Evolutionary conservation across 768 basidiomycete genomes (phyloP).

Genomic region (Tulasnella calospora): DNA sequence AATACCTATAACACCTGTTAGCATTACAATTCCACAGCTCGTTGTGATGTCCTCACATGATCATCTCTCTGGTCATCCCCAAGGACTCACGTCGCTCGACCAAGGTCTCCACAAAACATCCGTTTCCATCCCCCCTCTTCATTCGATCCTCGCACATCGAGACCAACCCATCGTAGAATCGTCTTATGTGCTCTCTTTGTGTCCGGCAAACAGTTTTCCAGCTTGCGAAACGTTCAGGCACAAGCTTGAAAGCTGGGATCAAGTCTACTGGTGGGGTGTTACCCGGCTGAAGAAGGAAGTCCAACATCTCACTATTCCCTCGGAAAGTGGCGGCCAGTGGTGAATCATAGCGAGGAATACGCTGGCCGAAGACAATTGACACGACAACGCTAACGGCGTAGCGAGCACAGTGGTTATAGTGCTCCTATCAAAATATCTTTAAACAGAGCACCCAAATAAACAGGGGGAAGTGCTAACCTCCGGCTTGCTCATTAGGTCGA

Average conservation of each 20-base stretch:
- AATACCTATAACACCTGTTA: not conserved
- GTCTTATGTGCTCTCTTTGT: conserved; percentile 20
- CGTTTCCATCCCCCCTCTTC: conserved; percentile 33
- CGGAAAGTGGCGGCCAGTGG: conserved; percentile 2
- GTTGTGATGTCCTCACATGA: not conserved
- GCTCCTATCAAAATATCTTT: not conserved
- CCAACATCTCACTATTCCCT: conserved; percentile 4
- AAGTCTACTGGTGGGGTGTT: conserved; percentile 21
- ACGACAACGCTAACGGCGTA: conserved; percentile 7
- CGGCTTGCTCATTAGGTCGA: conserved; percentile 34
- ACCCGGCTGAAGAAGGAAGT: not conserved
- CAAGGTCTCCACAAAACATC: conserved; percentile 37
- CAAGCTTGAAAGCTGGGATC: conserved; percentile 12
- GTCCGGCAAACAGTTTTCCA: conserved; percentile 25
- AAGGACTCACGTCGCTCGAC: conserved; percentile 31
- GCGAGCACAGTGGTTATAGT: conserved; percentile 10
- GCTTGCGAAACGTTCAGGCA: conserved; percentile 18
- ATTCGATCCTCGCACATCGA: conserved; percentile 33
- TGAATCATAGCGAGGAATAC: conserved; percentile 7
- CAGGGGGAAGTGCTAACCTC: conserved; percentile 26
- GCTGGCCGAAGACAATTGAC: conserved; percentile 20
- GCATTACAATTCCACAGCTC: not conserved
- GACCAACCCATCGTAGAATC: conserved; percentile 31
- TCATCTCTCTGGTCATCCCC: conserved; percentile 34
- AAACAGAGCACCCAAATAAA: not conserved